These are phyloP conservation scores for Colletotrichum eleusines DNA, from an alignment of 2,329 filamentous ascomycete species.

Conservation along the genomic window DNA sequence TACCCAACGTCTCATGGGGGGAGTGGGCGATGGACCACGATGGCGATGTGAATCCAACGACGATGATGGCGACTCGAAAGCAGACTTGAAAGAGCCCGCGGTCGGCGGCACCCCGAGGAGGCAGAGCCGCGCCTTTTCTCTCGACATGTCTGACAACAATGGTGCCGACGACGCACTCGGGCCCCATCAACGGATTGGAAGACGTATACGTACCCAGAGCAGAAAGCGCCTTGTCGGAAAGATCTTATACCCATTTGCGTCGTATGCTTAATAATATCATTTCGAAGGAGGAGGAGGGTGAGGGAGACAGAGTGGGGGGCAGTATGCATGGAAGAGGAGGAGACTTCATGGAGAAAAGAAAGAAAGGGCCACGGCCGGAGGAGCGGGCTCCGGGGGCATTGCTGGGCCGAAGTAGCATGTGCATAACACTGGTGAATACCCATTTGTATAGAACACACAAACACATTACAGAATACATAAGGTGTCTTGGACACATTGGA, in stretches of 20 bases:
- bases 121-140: too few relatives aligned
- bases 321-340: background rate
- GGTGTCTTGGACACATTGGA: too few relatives aligned
- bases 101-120: too few relatives aligned
- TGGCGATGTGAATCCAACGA: too few relatives aligned
- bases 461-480: too few relatives aligned
- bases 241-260: slow-evolving; percentile 18
- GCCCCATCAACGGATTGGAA: too few relatives aligned
- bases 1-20: background rate
- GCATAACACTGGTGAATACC: background rate
- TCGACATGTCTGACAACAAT: too few relatives aligned
- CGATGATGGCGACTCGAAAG: too few relatives aligned
- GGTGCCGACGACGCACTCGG: too few relatives aligned
- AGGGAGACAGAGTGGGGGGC: background rate
- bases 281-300: background rate
- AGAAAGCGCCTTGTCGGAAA: slow-evolving; percentile 2
- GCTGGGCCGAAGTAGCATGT: background rate
- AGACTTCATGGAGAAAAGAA: background rate
- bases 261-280: slow-evolving; percentile 4
- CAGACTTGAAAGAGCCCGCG: too few relatives aligned
- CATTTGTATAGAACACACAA: background rate
- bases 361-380: background rate
- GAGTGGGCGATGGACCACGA: too few relatives aligned
- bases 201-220: slow-evolving; percentile 2
- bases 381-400: background rate